phyloP scores from a whole-genome alignment of 768 basidiomycete species.

The Calocybe cyanea region DNA sequence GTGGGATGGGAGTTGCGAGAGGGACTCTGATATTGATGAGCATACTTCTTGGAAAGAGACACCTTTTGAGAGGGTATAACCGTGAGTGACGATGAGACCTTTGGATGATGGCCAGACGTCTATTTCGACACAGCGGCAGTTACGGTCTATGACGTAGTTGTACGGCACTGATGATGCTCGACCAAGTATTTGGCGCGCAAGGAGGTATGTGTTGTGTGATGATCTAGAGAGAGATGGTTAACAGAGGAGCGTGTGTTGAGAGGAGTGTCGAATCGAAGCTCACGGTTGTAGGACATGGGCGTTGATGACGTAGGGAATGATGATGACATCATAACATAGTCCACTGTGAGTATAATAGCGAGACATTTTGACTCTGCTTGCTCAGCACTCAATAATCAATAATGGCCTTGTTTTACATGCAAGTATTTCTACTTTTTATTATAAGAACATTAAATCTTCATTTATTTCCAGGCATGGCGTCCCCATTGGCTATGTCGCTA shows the following conservation, averaged over 20 bases:
- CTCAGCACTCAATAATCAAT: too few relatives aligned
- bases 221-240: too few relatives aligned
- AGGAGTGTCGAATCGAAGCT: constrained; percentile 27
- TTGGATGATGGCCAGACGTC: constrained; percentile 60
- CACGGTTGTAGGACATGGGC: too few relatives aligned
- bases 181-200: constrained; percentile 55
- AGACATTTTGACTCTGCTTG: too few relatives aligned
- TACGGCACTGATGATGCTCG: constrained; percentile 51
- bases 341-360: too few relatives aligned
- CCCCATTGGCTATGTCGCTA: constrained; percentile 58
- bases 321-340: too few relatives aligned
- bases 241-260: too few relatives aligned
- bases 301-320: too few relatives aligned
- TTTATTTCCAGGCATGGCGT: constrained; percentile 52
- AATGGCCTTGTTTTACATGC: constrained; percentile 16
- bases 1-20: constrained; percentile 27
- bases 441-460: not conserved
- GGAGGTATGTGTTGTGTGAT: constrained; percentile 65
- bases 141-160: constrained; percentile 46
- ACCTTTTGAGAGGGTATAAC: constrained; percentile 52
- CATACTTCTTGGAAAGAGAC: constrained; percentile 52
- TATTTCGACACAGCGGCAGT: constrained; percentile 58
- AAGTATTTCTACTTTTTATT: not conserved
- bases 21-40: constrained; percentile 42
- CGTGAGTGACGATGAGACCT: constrained; percentile 58